A percentile compares a stretch with the other conserved stretches of the same genome.
Evolutionary conservation across 2,329 filamentous ascomycete genomes (phyloP).

Genomic region (Fusarium odoratissimum): DNA sequence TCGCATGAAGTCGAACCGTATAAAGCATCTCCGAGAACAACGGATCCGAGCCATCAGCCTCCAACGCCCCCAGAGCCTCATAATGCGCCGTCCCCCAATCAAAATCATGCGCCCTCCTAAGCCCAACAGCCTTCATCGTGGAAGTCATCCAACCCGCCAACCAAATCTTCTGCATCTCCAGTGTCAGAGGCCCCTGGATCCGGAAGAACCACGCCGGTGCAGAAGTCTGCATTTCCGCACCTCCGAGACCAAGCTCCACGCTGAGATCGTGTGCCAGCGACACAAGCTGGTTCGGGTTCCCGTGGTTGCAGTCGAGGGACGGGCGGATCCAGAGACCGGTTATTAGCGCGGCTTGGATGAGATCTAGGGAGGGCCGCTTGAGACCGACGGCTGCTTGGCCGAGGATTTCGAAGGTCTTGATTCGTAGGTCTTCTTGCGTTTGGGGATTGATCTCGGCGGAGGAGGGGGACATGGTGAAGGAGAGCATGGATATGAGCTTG

Average conservation of each 20-base stretch:
- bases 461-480: background rate
- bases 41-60: background rate
- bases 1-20: conserved; percentile 11
- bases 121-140: conserved; percentile 5
- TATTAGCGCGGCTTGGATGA: conserved; percentile 20
- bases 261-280: conserved; percentile 11
- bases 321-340: conserved; percentile 16
- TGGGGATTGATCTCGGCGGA: conserved; percentile 1
- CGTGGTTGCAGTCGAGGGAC: conserved; percentile 16
- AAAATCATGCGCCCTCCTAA: conserved; percentile 13
- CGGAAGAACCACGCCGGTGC: conserved; percentile 24
- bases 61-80: conserved; percentile 12
- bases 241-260: conserved; percentile 24
- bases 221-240: conserved; percentile 14
- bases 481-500: conserved; percentile 19
- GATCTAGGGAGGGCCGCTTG: conserved; percentile 11
- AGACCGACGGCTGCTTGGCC: conserved; percentile 21
- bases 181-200: conserved; percentile 9
- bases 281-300: conserved; percentile 4
- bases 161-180: conserved; percentile 29
- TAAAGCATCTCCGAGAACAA: conserved; percentile 24
- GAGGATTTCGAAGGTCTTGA: conserved; percentile 12
- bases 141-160: conserved; percentile 17
- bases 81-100: conserved; percentile 14
- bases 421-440: conserved; percentile 7